phyloP scores from a whole-genome alignment of 345 rosid species.

The Capsella bursapastoris region DNA sequence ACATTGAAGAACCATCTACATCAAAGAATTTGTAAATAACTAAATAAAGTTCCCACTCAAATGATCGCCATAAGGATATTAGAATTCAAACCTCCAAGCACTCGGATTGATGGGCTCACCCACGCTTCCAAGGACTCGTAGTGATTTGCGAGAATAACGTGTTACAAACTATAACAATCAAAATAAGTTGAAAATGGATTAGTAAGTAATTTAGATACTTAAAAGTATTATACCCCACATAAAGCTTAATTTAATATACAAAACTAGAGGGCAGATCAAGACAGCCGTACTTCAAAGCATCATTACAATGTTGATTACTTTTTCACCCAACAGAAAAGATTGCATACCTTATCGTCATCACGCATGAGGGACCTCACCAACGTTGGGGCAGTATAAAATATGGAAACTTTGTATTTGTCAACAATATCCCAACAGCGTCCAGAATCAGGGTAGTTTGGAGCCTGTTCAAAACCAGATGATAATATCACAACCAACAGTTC shows the following conservation, averaged over 20 bases:
- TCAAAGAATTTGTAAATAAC: slow-evolving; percentile 26
- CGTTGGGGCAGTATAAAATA: slow-evolving; percentile 97
- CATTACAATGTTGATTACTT: slow-evolving; percentile 4
- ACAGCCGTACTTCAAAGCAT: neutral
- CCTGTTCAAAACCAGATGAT: slow-evolving; percentile 51
- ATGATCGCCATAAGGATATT: slow-evolving; percentile 17
- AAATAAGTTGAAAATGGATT: neutral
- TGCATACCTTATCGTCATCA: slow-evolving; percentile 69
- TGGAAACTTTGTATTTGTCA: slow-evolving; percentile 89
- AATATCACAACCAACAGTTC: slow-evolving; percentile 32
- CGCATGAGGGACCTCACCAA: slow-evolving; percentile 99
- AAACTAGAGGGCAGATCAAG: neutral
- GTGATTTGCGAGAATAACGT: slow-evolving; percentile 84
- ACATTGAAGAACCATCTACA: slow-evolving; percentile 93
- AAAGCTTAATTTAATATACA: slow-evolving; percentile 5
- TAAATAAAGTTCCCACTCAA: slow-evolving; percentile 13
- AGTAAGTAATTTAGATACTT: neutral
- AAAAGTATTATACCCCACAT: slow-evolving; percentile 1
- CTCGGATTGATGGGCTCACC: slow-evolving; percentile 99
- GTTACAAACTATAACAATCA: slow-evolving; percentile 70
- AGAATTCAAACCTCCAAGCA: slow-evolving; percentile 84
- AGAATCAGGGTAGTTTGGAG: slow-evolving; percentile 90
- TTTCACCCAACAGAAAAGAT: slow-evolving; percentile 25
- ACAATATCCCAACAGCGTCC: slow-evolving; percentile 99
- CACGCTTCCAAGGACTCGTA: slow-evolving; percentile 95